Evolutionary conservation across 352 stramenopile genomes (phyloP).

Genomic region (Phytophthora capsici): DNA sequence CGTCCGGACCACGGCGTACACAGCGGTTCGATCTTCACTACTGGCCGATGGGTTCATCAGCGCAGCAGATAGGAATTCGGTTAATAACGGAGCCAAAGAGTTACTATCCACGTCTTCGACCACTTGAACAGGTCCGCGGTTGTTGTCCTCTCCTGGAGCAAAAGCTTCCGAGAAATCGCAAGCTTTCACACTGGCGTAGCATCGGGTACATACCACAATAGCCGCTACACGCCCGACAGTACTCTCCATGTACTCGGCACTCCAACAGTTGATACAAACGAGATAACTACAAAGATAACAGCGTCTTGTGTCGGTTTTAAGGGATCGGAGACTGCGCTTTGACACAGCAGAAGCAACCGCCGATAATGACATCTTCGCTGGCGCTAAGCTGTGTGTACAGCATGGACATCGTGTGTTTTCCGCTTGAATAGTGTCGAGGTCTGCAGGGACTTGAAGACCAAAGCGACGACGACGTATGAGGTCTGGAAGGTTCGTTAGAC

Average conservation of each 20-base stretch:
- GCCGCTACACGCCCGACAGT: constrained; percentile 12
- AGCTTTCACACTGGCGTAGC: constrained; percentile 16
- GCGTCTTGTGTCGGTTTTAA: constrained; percentile 26
- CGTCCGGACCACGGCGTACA: constrained; percentile 41
- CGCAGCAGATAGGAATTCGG: constrained; percentile 39
- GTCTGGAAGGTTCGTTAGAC: constrained; percentile 22
- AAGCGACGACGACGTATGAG: constrained; percentile 24
- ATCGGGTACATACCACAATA: constrained; percentile 28
- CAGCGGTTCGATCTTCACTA: constrained; percentile 14
- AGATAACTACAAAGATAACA: constrained; percentile 34
- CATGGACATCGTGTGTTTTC: constrained; percentile 27
- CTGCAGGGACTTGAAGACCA: constrained; percentile 22
- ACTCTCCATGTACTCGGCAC: constrained; percentile 30
- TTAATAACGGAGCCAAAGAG: constrained; percentile 13
- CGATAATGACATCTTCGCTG: constrained; percentile 22
- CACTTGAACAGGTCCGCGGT: constrained; percentile 16
- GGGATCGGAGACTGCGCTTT: constrained; percentile 13
- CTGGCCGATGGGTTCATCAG: constrained; percentile 12
- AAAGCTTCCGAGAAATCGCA: constrained; percentile 32
- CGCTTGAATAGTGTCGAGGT: constrained; percentile 14
- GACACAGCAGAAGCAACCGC: constrained; percentile 18
- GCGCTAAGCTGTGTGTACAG: constrained; percentile 30
- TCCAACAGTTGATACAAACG: constrained; percentile 32
- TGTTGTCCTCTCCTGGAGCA: constrained; percentile 7
- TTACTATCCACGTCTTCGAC: constrained; percentile 3